Conservation (phyloP, 805 yeast species). For the Kuraishia piskuri region DNA sequence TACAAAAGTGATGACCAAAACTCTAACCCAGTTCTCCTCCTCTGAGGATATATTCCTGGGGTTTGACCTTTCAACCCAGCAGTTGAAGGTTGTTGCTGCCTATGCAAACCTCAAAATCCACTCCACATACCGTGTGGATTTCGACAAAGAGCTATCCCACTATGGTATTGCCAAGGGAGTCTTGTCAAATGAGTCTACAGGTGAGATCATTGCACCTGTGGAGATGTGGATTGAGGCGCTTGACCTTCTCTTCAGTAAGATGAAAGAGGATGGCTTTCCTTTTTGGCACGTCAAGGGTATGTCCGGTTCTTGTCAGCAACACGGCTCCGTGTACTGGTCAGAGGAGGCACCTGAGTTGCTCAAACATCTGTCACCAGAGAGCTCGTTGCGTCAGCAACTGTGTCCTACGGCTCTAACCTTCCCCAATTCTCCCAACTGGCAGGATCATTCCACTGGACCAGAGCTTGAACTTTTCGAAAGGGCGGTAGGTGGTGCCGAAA, state of each 20-base stretch:
- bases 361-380: conserved; percentile 20
- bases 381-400: conserved; percentile 38
- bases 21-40: conserved; percentile 2
- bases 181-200: conserved; percentile 37
- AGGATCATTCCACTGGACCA: conserved; percentile 76
- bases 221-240: conserved; percentile 86
- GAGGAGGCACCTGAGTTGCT: conserved; percentile 33
- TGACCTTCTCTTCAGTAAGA: conserved; percentile 48
- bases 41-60: conserved; percentile 43
- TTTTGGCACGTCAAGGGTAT: conserved; percentile 54
- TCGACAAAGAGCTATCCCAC: conserved; percentile 52
- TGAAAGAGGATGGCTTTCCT: conserved; percentile 45
- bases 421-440: conserved; percentile 83
- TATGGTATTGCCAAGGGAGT: conserved; percentile 76
- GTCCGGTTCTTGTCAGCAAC: conserved; percentile 88
- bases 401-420: conserved; percentile 47
- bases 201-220: conserved; percentile 72
- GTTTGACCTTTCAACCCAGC: conserved; percentile 86
- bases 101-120: conserved; percentile 43
- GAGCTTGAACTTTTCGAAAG: conserved; percentile 59
- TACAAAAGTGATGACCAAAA: conserved; percentile 9
- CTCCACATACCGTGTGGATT: conserved; percentile 56
- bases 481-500: conserved; percentile 48
- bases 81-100: conserved; percentile 67
- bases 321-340: conserved; percentile 84